Base-by-base conservation (phyloP, 2,329 filamentous ascomycete species). In the Tolypocladium guangdongense region DNA sequence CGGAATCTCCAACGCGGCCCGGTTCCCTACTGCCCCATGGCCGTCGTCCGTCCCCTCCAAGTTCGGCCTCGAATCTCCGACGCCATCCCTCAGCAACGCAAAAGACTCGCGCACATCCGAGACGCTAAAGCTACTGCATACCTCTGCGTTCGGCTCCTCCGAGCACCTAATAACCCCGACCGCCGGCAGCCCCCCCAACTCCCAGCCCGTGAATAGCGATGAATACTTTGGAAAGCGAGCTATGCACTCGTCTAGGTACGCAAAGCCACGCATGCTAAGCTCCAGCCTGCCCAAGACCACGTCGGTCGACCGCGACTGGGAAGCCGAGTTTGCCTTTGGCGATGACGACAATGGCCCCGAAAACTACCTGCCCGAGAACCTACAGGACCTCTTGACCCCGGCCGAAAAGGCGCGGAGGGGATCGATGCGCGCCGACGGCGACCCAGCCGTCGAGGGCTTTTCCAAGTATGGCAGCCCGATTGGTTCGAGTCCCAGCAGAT, bases 1-100 rank as follows among this genome's bases (percentile, higher is more conserved):
- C 64, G 92, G 91, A 50, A 88, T 96, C 52, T 96, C 91, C 12
- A 88, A 92, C 67, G 90, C 90, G 57, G 91, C 92, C 20, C 83
- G 90, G 55, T 90, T 91, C 66, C 76, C 76, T 20, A 74, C 71
- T 35, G 93, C 88, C 0, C 90, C 91, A 0, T 90, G 95, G 69
- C 91, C 92, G 8, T 89, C 91, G 0, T 97, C 92, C 0, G 88
- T 97, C 12, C 93, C 93, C 11, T 88, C 90, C 51, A 89, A 92
- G 62, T 96, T 97, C 63, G 88, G 88, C 16, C 75, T 96, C 59
- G 91, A 96, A 51, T 90, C 87, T 10, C 90, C 90, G 6, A 87
- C 90, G 2, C 82, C 86, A 1, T 90, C 89, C 0, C 77, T 90
- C 41, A 79, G 75, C 64, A 77, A 76, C 33, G 83, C 76, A 54